Conservation (phyloP, 164 flowering plant genomes). For the Sedum album region DNA sequence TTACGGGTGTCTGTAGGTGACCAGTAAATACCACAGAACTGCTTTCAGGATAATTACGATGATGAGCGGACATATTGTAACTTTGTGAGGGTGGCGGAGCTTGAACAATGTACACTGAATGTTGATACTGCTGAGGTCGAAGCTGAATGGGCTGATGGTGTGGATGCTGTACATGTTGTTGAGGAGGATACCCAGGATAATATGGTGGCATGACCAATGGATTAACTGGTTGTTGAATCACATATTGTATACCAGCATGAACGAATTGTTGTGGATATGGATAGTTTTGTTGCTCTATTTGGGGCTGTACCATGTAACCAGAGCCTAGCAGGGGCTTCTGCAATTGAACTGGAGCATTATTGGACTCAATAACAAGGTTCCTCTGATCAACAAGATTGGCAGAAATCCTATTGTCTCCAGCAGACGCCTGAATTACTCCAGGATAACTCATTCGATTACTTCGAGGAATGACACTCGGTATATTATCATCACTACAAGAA, state of each 20-base stretch:
- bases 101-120: slow-evolving; percentile 50
- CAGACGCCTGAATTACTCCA: slow-evolving; percentile 34
- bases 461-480: not conserved
- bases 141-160: slow-evolving; percentile 23
- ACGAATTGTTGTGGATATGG: slow-evolving; percentile 30
- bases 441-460: slow-evolving; percentile 30
- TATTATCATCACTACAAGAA: slow-evolving; percentile 52
- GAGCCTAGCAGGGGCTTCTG: slow-evolving; percentile 42
- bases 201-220: slow-evolving; percentile 46
- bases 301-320: slow-evolving; percentile 26
- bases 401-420: slow-evolving; percentile 29
- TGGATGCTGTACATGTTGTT: slow-evolving; percentile 13
- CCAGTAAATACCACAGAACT: slow-evolving; percentile 23
- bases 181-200: slow-evolving; percentile 50
- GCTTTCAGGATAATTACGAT: slow-evolving; percentile 28
- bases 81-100: slow-evolving; percentile 52
- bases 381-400: slow-evolving; percentile 22
- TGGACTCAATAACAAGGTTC: slow-evolving; percentile 28
- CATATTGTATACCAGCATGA: slow-evolving; percentile 53
- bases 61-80: slow-evolving; percentile 33
- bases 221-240: slow-evolving; percentile 48
- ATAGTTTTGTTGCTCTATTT: slow-evolving; percentile 17
- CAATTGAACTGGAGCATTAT: slow-evolving; percentile 30
- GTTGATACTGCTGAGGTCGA: slow-evolving; percentile 42
- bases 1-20: slow-evolving; percentile 45